These are phyloP conservation scores for Teunomyces panamensis DNA, from an alignment of 805 yeast genomes.

Conservation along the genomic window DNA sequence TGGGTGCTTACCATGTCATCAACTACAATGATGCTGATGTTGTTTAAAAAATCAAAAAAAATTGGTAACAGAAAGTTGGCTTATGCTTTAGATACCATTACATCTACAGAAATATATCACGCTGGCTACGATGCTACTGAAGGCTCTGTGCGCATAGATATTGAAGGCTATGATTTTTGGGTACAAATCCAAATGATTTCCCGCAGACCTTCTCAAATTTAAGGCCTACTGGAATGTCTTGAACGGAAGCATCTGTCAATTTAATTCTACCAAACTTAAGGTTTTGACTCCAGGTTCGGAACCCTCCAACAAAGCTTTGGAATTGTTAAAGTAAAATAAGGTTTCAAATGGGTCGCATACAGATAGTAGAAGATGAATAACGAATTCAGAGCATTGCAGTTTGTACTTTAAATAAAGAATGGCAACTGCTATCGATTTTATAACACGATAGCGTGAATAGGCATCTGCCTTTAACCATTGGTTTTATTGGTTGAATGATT, in stretches of 20 bases:
- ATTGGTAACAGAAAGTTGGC: slow-evolving; percentile 16
- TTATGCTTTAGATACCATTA: slow-evolving; percentile 27
- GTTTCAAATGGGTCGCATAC: slow-evolving; percentile 46
- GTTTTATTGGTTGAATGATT: too few relatives aligned
- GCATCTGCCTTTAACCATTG: too few relatives aligned
- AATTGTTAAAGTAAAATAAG: slow-evolving; percentile 33
- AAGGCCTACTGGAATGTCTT: slow-evolving; percentile 22
- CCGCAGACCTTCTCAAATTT: slow-evolving; percentile 9
- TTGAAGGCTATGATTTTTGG: slow-evolving; percentile 5
- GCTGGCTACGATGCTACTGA: slow-evolving; percentile 26
- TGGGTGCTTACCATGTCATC: slow-evolving; percentile 29
- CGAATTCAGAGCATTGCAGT: too few relatives aligned
- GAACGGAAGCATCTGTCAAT: slow-evolving; percentile 14
- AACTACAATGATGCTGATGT: slow-evolving; percentile 27
- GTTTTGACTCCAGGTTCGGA: slow-evolving; percentile 26
- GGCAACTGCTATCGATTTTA: too few relatives aligned
- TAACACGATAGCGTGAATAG: too few relatives aligned
- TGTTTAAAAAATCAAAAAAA: slow-evolving; percentile 12
- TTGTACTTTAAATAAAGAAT: too few relatives aligned
- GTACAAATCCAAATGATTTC: not conserved
- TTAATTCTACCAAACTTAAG: slow-evolving; percentile 18
- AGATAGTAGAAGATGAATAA: slow-evolving; percentile 9
- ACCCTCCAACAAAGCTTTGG: slow-evolving; percentile 33
- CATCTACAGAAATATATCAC: slow-evolving; percentile 20
- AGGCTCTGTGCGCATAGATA: slow-evolving; percentile 14